These are phyloP conservation scores for Terfezia boudieri DNA, from an alignment of 495 filamentous ascomycete species.

Conservation along the genomic window DNA sequence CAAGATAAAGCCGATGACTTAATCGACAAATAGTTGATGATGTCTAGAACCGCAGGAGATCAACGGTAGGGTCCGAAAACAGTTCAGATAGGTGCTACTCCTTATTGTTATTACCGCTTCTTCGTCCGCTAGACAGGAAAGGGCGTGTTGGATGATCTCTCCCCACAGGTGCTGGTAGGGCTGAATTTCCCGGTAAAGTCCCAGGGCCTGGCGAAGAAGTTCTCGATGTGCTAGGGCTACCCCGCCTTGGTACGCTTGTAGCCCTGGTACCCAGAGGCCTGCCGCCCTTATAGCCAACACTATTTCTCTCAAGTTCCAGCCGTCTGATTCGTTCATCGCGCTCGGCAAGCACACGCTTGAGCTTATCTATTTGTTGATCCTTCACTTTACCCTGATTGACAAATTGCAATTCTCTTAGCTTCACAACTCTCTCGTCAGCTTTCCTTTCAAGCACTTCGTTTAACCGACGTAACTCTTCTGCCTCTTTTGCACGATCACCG, in stretches of 20 bases:
- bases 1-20: no score
- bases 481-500: constrained; percentile 29
- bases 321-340: constrained; percentile 32
- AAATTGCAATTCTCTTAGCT: constrained; percentile 30
- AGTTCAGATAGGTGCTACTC: no score
- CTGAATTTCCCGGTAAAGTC: background rate
- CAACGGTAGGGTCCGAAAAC: no score
- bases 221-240: background rate
- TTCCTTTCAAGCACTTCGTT: constrained; percentile 28
- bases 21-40: no score
- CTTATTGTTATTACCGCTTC: no score
- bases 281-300: background rate
- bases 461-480: constrained; percentile 25
- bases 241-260: background rate
- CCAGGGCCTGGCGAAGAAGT: background rate
- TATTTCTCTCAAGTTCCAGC: constrained; percentile 24
- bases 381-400: constrained; percentile 21
- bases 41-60: no score
- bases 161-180: no score
- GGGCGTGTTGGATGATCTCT: no score
- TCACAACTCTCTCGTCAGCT: constrained; percentile 28
- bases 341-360: constrained; percentile 24
- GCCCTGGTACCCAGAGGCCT: background rate
- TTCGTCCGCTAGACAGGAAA: no score
- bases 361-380: constrained; percentile 18